These are phyloP conservation scores for Trichoderma sp. DNA, from an alignment of 2,329 filamentous ascomycete genomes.

Conservation along the genomic window DNA sequence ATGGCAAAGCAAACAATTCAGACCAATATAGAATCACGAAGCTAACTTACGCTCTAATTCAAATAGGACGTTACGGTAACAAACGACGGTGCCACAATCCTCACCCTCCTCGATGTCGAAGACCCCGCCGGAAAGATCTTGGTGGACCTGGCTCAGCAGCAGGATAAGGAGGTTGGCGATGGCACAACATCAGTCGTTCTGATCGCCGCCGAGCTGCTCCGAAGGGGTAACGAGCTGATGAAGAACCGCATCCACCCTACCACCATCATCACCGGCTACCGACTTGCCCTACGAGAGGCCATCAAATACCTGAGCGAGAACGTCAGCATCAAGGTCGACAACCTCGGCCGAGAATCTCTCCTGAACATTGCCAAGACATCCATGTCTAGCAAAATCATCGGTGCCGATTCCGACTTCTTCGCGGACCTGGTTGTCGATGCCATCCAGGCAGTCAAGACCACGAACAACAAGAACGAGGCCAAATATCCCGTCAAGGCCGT, in stretches of 20 bases:
- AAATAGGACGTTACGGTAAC: constrained; percentile 92
- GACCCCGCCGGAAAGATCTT: constrained; percentile 98
- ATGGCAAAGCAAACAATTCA: not conserved
- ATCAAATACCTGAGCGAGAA: constrained; percentile 99
- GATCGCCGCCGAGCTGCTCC: constrained; percentile 92
- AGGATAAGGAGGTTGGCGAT: constrained; percentile 98
- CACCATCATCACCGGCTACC: constrained; percentile 98
- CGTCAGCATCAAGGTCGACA: constrained; percentile 93
- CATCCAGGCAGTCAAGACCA: constrained; percentile 91
- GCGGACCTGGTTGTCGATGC: constrained; percentile 96
- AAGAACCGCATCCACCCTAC: constrained; percentile 99
- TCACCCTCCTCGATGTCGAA: constrained; percentile 93
- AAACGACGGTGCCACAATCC: constrained; percentile 97
- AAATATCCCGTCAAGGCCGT: constrained; percentile 99
- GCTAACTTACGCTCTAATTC: constrained; percentile 29
- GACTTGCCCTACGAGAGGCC: constrained; percentile 90
- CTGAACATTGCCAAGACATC: constrained; percentile 97
- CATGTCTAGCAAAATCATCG: constrained; percentile 99
- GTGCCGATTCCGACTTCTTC: constrained; percentile 94
- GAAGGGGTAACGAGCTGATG: constrained; percentile 95
- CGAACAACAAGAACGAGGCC: constrained; percentile 84
- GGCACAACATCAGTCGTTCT: constrained; percentile 97
- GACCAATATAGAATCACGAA: not conserved
- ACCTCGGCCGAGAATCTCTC: constrained; percentile 85
- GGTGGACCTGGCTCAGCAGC: constrained; percentile 95